Evolutionary conservation across 495 filamentous ascomycete species (phyloP).

Genomic region (Podospora pseudoanserina): DNA sequence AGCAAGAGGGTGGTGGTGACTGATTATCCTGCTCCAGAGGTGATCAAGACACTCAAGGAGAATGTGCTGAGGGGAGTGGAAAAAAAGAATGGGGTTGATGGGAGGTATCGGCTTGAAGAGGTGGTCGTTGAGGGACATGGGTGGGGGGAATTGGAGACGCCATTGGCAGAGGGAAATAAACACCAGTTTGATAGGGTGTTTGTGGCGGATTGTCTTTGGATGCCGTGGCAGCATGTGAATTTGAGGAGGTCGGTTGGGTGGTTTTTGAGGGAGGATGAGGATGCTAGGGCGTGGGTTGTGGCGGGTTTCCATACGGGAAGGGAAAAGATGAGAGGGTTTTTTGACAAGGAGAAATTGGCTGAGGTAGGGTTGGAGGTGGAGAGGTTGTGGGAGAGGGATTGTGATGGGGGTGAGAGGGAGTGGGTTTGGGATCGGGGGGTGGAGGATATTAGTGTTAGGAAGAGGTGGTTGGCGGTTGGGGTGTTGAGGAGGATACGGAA

Average conservation of each 20-base stretch:
- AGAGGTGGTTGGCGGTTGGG: conserved; percentile 75
- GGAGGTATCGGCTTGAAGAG: background rate
- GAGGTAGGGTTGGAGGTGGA: conserved; percentile 63
- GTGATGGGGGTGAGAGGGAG: conserved; percentile 58
- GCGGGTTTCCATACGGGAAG: conserved; percentile 85
- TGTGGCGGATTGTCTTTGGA: conserved; percentile 84
- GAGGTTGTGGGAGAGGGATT: conserved; percentile 70
- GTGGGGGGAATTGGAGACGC: conserved; percentile 64
- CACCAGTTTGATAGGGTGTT: conserved; percentile 64
- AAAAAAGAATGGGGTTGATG: conserved; percentile 16
- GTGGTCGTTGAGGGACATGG: conserved; percentile 59
- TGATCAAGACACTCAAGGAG: conserved; percentile 56
- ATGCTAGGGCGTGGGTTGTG: conserved; percentile 61
- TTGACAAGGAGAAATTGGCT: conserved; percentile 52
- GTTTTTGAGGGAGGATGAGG: conserved; percentile 56
- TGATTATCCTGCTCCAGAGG: conserved; percentile 69
- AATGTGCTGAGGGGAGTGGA: conserved; percentile 51
- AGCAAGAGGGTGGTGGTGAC: conserved; percentile 63
- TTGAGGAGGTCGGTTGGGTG: conserved; percentile 64
- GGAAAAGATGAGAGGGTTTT: conserved; percentile 66
- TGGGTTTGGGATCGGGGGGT: conserved; percentile 61
- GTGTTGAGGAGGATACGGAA: conserved; percentile 42
- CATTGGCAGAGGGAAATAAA: conserved; percentile 49
- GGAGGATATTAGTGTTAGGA: conserved; percentile 65
- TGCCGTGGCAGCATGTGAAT: conserved; percentile 71